Base-by-base conservation (phyloP, 495 filamentous ascomycete genomes). In the Clavariopsis aquatica region DNA sequence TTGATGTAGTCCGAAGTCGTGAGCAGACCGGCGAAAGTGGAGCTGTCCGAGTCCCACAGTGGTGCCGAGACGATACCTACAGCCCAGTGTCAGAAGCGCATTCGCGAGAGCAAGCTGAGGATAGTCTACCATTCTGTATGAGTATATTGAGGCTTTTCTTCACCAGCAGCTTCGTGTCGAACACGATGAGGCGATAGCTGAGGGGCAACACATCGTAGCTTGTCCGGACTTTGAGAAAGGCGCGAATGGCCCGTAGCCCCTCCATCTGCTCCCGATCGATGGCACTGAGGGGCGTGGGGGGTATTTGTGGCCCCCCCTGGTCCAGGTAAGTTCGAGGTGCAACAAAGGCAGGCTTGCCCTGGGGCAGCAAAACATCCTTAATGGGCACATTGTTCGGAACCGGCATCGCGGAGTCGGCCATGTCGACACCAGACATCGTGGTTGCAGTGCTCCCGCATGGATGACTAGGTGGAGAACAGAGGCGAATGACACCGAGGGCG, bases 191-290 rank as follows among this genome's bases (percentile, higher is more conserved):
- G 59, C 94, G 88, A 78, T 94, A 99, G 62, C 92, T 96, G 52
- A 99, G 85, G n/a, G 94, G 94, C 23, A 99, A 85, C 65, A 99
- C 95, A 78, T 99, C 94, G 82, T 99, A 98, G 73, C 92, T 96
- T 36, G 89, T 97, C 66, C 94, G 88, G 65, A 96, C 89, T 76
- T 93, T 96, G 70, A 99, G 84, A 80, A 99, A 99, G 69, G 96
- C 91, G 75, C 94, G 89, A 73, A 99, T 90, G 60, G 89, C 87
- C 79, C 85, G 85, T 92, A 98, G 83, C 73, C 89, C 93, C 76
- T 93, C 88, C 78, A 88, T 84, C 80, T 98, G 93, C 79, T 96
- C 93, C 77, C 83, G 86, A 77, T 98, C 93, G 65, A 96, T 81
- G 66, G 86, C 83, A 78, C 81, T 89, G 78, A 89, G 80, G 72